phyloP scores from a whole-genome alignment of 2,329 filamentous ascomycete genomes.

The Colletotrichum tofieldiae region DNA sequence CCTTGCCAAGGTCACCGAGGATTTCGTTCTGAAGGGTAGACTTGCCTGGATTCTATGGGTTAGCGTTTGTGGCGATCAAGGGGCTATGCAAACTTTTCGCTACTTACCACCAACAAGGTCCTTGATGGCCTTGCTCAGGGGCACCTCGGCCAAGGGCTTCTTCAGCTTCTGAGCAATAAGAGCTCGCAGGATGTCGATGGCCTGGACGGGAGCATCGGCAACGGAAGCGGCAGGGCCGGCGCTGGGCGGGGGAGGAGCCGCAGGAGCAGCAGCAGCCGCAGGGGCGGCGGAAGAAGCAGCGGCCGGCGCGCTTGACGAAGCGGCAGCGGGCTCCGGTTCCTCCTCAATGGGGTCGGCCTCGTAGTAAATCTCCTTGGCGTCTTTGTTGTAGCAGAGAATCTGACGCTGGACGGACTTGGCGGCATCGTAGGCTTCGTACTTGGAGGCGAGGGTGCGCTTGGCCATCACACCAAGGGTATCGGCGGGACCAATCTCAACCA shows the following conservation, averaged over 20 bases:
- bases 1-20: constrained; percentile 95
- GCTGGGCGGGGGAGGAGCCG: constrained; percentile 75
- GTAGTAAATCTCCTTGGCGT: constrained; percentile 99
- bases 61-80: constrained; percentile 5
- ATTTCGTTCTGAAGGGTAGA: constrained; percentile 99
- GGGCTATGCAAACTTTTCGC: neutral
- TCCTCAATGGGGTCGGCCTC: constrained; percentile 96
- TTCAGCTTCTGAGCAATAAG: constrained; percentile 98
- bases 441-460: constrained; percentile 93
- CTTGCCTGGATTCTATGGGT: constrained; percentile 76
- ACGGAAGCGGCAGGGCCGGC: constrained; percentile 91
- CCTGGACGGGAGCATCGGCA: constrained; percentile 87
- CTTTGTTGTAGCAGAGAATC: constrained; percentile 99
- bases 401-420: constrained; percentile 96
- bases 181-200: constrained; percentile 89
- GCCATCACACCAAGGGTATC: constrained; percentile 99
- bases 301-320: constrained; percentile 63
- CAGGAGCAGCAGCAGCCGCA: constrained; percentile 71
- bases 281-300: constrained; percentile 51
- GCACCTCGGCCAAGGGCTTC: constrained; percentile 90
- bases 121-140: constrained; percentile 97
- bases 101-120: constrained; percentile 94
- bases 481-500: constrained; percentile 97
- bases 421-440: constrained; percentile 99
- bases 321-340: constrained; percentile 77